A percentile compares a stretch with the other conserved stretches of the same genome.
Evolutionary conservation across 2,329 filamentous ascomycete genomes (phyloP).

Genomic region (Fusarium paranaense): DNA sequence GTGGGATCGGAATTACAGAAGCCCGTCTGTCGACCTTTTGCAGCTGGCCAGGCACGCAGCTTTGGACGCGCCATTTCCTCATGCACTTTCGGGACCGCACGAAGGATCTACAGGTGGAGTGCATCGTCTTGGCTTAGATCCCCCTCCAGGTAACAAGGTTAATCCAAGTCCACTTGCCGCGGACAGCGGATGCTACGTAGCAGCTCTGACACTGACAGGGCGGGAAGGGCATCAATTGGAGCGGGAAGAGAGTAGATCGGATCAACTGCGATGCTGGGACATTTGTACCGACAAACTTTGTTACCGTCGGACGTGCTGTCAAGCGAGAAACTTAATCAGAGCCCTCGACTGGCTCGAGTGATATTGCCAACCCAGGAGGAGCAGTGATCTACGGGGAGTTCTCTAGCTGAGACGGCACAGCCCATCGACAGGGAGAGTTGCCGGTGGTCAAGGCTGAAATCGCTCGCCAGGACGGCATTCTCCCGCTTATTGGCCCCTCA

Average conservation of each 20-base stretch:
- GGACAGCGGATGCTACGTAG: background rate
- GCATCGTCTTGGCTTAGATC: background rate
- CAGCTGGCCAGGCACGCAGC: background rate
- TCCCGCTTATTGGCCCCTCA: background rate
- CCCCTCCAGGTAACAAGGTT: background rate
- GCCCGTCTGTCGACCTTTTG: background rate
- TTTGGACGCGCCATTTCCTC: slow-evolving; percentile 1
- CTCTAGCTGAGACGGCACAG: slow-evolving; percentile 27
- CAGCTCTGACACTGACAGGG: background rate
- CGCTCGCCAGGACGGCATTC: background rate
- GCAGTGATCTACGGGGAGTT: slow-evolving; percentile 10
- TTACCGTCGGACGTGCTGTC: background rate
- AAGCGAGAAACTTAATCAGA: background rate
- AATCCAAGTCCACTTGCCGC: background rate
- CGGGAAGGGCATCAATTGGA: slow-evolving; percentile 14
- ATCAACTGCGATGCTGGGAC: slow-evolving; percentile 6
- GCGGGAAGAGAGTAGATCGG: slow-evolving; percentile 11
- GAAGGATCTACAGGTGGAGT: slow-evolving; percentile 9
- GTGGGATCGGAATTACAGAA: background rate
- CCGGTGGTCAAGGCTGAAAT: background rate
- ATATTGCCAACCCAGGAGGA: background rate
- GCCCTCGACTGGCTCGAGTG: background rate
- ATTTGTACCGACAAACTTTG: slow-evolving; percentile 24
- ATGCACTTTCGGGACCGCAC: slow-evolving; percentile 8
- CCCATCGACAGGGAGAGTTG: background rate